These are phyloP conservation scores for Cucurbita argyrosperma DNA, from an alignment of 306 rosid genomes.

Conservation along the genomic window DNA sequence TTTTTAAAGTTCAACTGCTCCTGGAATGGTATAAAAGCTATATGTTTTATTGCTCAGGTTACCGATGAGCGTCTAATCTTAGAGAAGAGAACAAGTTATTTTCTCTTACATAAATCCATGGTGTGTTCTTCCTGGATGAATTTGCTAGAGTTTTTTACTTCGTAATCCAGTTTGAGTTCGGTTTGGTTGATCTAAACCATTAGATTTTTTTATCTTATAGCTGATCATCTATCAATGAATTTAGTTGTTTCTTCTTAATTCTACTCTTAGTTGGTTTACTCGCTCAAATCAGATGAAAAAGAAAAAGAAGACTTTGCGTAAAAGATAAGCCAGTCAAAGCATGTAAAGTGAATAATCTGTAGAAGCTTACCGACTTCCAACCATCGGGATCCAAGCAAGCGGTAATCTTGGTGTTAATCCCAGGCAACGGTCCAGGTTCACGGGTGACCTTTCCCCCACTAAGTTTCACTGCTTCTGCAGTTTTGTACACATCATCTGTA, in stretches of 20 bases:
- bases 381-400: slow-evolving; percentile 93
- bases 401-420: slow-evolving; percentile 65
- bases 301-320: not conserved
- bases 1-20: too few relatives aligned
- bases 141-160: not conserved
- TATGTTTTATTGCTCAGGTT: not conserved
- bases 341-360: not conserved
- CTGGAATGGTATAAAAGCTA: too few relatives aligned
- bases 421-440: slow-evolving; percentile 87
- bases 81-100: too few relatives aligned
- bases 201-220: not conserved
- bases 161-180: not conserved
- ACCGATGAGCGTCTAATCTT: not conserved
- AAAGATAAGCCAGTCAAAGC: not conserved
- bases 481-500: slow-evolving; percentile 79
- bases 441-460: slow-evolving; percentile 70
- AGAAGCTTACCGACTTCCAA: slow-evolving; percentile 74
- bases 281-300: not conserved
- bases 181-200: not conserved
- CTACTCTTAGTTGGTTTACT: not conserved
- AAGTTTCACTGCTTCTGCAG: slow-evolving; percentile 85
- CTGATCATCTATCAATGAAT: not conserved
- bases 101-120: too few relatives aligned
- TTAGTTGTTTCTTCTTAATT: not conserved
- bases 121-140: not conserved